Evolutionary conservation across 805 yeast genomes (phyloP), one percentile per base, ranked within the genome.

Genomic region (Pichia gijzeniarum): DNA sequence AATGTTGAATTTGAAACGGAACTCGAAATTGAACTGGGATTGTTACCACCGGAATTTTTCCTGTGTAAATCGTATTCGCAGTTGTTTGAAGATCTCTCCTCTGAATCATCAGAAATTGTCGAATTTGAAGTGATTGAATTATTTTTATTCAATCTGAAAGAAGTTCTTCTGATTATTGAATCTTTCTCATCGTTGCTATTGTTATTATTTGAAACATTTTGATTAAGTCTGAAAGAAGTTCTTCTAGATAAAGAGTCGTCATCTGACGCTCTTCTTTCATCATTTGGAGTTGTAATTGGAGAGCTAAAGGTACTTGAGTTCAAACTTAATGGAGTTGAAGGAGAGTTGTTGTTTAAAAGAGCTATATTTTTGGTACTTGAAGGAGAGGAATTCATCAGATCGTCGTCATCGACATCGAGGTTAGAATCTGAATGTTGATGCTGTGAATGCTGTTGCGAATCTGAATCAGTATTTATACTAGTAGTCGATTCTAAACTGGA

Each of bases 291-390:
- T 20, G 40, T 16, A 5, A 34, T n/a, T 19, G 56, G 58, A 1
- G 57, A 50, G 20, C 48, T 46, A 25, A 44, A 53, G 16, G 51
- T 51, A 37, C 53, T 50, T 30, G 47, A 35, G 19, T 44, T 52
- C 8, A 46, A 43, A 27, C 48, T 53, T 4, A 46, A 45, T 12
- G 61, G 54, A 16, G 62, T 52, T 4, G 56, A 41, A 12, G 58
- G 56, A 14, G 60, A 41, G 12, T 49, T 39, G 25, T 33, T 32
- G 13, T 22, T 33, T 2, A n/a, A 27, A n/a, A 42, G 27, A 16
- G 21, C n/a, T 6, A 5, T 12, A 3, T 19, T 7, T 20, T 46
- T 46, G 3, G 48, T 32, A 21, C 22, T 31, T 8, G 38, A 5
- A 2, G 48, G 48, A 2, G 48, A 46, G 1, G 7, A 27, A 38